Evolutionary conservation across 2,329 filamentous ascomycete genomes (phyloP).

Genomic region (Penicillium sp.): DNA sequence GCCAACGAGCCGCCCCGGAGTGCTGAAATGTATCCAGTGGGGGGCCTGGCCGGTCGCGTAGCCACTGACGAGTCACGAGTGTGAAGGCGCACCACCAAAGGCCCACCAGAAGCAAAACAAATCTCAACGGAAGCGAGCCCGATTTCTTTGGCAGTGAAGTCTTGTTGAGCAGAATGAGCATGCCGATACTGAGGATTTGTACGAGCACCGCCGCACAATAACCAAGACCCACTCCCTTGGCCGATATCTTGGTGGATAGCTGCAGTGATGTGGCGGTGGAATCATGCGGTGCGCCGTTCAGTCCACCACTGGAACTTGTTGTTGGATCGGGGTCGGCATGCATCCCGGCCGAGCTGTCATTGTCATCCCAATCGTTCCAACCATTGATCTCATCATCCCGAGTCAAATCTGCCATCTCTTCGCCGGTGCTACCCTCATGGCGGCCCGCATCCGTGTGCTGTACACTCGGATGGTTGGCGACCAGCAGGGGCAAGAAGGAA

Average conservation of each 20-base stretch:
- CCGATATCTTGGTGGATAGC: constrained; percentile 79
- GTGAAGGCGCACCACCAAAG: constrained; percentile 86
- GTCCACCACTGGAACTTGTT: constrained; percentile 4
- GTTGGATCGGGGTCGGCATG: not conserved
- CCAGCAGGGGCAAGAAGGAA: constrained; percentile 81
- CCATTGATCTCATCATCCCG: constrained; percentile 12
- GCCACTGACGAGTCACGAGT: constrained; percentile 72
- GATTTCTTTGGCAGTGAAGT: constrained; percentile 50
- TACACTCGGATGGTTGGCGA: constrained; percentile 66
- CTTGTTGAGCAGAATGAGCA: constrained; percentile 53
- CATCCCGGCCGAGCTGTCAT: constrained; percentile 18
- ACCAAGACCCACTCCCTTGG: constrained; percentile 80
- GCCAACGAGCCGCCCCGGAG: constrained; percentile 19
- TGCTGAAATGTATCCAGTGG: constrained; percentile 41
- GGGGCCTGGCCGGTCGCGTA: constrained; percentile 76
- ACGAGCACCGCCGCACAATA: constrained; percentile 78
- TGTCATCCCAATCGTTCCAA: constrained; percentile 16
- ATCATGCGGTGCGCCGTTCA: constrained; percentile 1
- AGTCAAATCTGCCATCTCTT: constrained; percentile 23
- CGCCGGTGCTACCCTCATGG: constrained; percentile 10
- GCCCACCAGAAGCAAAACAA: constrained; percentile 76
- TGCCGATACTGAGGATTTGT: constrained; percentile 69
- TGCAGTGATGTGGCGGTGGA: constrained; percentile 60
- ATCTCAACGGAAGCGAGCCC: constrained; percentile 69
- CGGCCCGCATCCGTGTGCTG: constrained; percentile 23